A percentile compares a stretch with the other conserved stretches of the same genome.
These are phyloP conservation scores for Fraxinus latifolia DNA, from an alignment of 305 asterid genomes.

Conservation along the genomic window DNA sequence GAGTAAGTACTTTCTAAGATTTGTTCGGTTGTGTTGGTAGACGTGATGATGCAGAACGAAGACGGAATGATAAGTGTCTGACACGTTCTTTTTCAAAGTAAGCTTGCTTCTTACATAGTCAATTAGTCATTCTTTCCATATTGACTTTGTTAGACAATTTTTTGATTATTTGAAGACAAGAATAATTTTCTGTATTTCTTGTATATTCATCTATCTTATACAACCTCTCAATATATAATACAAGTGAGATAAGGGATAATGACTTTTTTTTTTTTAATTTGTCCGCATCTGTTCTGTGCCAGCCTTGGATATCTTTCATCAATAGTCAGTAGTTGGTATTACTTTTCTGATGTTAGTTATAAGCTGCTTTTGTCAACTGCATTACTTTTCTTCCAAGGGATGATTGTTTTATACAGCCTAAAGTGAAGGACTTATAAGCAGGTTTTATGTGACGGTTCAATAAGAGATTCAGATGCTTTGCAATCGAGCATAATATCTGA, in stretches of 20 bases:
- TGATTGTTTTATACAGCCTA: neutral
- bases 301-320: neutral
- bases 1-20: neutral
- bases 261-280: neutral
- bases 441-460: constrained; percentile 13
- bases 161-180: neutral
- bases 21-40: neutral
- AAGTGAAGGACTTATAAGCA: neutral
- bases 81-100: neutral
- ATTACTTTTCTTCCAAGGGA: neutral
- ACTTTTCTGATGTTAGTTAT: neutral
- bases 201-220: neutral
- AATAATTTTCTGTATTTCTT: too few species aligned
- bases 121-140: neutral
- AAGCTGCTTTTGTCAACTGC: neutral
- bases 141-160: neutral
- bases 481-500: constrained; percentile 4
- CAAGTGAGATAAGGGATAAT: neutral
- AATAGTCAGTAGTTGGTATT: neutral
- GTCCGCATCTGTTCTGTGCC: neutral
- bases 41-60: neutral
- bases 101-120: neutral
- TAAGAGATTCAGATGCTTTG: neutral
- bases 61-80: neutral
- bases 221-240: neutral